Evolutionary conservation across 768 basidiomycete species (phyloP).

Genomic region (Coprinopsis cinerea): DNA sequence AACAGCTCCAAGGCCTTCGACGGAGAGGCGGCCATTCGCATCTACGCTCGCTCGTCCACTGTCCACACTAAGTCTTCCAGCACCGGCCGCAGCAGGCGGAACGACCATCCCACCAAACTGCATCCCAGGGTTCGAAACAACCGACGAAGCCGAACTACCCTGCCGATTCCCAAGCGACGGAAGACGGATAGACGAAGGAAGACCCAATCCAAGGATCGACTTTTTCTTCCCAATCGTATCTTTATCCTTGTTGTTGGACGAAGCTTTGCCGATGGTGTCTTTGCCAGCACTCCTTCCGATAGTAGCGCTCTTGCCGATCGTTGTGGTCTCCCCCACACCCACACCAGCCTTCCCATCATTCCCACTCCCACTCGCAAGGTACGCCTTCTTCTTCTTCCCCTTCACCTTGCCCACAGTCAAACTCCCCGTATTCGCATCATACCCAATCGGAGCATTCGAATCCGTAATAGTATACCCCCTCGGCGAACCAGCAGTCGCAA

Average conservation of each 20-base stretch:
- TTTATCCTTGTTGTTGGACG: not conserved
- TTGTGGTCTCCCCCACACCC: too few species aligned
- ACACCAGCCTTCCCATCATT: too few species aligned
- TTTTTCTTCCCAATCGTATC: constrained; percentile 40
- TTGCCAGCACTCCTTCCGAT: too few species aligned
- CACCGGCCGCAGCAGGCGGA: constrained; percentile 3
- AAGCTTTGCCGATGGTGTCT: not conserved
- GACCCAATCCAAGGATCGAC: constrained; percentile 55
- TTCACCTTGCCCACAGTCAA: too few species aligned
- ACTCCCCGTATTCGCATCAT: too few species aligned
- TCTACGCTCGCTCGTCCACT: not conserved
- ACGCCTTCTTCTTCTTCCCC: too few species aligned
- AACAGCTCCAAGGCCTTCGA: constrained; percentile 23
- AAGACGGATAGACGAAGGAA: constrained; percentile 50
- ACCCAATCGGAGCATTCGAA: too few species aligned
- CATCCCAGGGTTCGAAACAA: constrained; percentile 6
- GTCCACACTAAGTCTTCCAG: constrained; percentile 8
- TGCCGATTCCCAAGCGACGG: constrained; percentile 28
- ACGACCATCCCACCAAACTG: constrained; percentile 6
- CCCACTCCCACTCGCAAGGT: too few species aligned
- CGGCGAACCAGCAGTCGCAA: too few species aligned
- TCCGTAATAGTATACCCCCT: too few species aligned
- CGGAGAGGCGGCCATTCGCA: not conserved
- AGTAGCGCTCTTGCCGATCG: too few species aligned
- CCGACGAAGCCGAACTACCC: constrained; percentile 33